Conservation (phyloP, 495 filamentous ascomycete genomes). For the Penicillium paxilli region DNA sequence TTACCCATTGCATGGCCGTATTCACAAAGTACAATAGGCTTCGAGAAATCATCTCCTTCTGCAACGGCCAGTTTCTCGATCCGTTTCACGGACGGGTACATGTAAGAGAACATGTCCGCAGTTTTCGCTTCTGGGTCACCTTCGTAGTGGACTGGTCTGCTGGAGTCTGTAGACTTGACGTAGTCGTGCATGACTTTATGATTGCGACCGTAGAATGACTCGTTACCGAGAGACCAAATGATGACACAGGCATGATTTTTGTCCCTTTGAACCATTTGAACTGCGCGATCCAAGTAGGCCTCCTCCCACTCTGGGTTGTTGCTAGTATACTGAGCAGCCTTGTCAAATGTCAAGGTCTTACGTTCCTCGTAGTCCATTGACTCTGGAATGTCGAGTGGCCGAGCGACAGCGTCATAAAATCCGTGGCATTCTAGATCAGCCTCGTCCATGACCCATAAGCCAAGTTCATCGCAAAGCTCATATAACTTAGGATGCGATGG, state of each 20-base stretch:
- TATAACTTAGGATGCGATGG: slow-evolving; percentile 58
- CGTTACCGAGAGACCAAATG: slow-evolving; percentile 72
- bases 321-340: slow-evolving; percentile 56
- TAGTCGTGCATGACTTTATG: slow-evolving; percentile 64
- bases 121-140: slow-evolving; percentile 57
- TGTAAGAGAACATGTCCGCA: slow-evolving; percentile 65
- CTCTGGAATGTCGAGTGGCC: slow-evolving; percentile 45
- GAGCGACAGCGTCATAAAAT: slow-evolving; percentile 53
- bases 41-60: slow-evolving; percentile 44
- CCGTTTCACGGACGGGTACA: slow-evolving; percentile 59
- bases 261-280: slow-evolving; percentile 63
- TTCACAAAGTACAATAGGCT: slow-evolving; percentile 66
- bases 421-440: slow-evolving; percentile 72
- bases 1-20: slow-evolving; percentile 75
- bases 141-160: slow-evolving; percentile 66
- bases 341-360: slow-evolving; percentile 25
- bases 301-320: slow-evolving; percentile 64
- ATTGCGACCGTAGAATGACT: slow-evolving; percentile 67
- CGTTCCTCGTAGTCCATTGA: background rate
- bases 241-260: slow-evolving; percentile 66
- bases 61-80: slow-evolving; percentile 42
- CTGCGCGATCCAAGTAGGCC: slow-evolving; percentile 65
- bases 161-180: slow-evolving; percentile 54
- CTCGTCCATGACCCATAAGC: slow-evolving; percentile 71
- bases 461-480: slow-evolving; percentile 66